Evolutionary conservation across 179 eudicot species (phyloP).

Genomic region (Spinacia oleracea): DNA sequence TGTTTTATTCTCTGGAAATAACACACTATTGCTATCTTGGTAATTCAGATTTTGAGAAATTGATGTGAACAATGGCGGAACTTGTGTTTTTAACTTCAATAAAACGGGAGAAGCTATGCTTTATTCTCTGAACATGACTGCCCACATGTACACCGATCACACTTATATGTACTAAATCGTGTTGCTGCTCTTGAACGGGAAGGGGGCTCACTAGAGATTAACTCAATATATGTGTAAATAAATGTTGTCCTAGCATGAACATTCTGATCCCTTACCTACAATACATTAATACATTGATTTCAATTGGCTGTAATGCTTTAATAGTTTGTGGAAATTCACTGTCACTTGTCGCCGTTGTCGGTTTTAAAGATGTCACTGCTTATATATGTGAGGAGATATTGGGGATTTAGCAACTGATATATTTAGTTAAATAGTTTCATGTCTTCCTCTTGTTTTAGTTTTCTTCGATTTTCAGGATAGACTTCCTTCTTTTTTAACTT

Average conservation of each 20-base stretch:
- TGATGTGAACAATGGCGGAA: conserved; percentile 68
- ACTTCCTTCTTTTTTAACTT: too few relatives aligned
- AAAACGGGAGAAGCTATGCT: conserved; percentile 65
- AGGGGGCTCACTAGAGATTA: neutral
- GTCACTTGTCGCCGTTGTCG: neutral
- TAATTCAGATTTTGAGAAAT: conserved; percentile 60
- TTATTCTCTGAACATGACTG: conserved; percentile 64
- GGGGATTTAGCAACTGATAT: neutral
- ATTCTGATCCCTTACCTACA: neutral
- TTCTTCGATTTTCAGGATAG: too few relatives aligned
- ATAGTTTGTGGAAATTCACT: neutral
- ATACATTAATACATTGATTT: neutral
- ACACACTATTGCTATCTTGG: conserved; percentile 8
- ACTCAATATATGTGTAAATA: neutral
- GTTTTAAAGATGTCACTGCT: neutral
- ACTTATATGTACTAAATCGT: conserved; percentile 41
- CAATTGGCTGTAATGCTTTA: neutral
- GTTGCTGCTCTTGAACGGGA: conserved; percentile 2
- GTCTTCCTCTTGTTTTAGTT: too few relatives aligned
- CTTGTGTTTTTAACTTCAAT: conserved; percentile 57
- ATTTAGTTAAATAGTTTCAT: neutral
- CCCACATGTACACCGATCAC: conserved; percentile 67
- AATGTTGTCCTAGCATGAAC: neutral
- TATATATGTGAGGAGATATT: neutral
- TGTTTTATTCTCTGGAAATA: neutral